phyloP scores from a whole-genome alignment of 2,329 filamentous ascomycete genomes.

The Exophiala dermatitidis region DNA sequence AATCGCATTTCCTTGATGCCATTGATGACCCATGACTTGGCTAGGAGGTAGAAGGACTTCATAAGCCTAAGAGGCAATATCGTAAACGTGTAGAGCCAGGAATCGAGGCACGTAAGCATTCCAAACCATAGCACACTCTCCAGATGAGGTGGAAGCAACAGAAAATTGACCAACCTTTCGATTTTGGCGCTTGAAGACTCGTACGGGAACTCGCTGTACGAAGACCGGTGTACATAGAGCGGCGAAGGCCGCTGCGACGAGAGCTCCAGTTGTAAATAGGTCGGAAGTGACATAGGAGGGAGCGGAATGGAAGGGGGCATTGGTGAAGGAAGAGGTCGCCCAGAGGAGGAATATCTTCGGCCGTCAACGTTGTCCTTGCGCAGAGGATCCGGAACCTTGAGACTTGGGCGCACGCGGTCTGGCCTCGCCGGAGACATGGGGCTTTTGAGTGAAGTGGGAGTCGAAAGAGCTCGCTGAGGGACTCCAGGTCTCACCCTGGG shows the following conservation, averaged over 20 bases:
- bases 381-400: constrained; percentile 12
- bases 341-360: constrained; percentile 16
- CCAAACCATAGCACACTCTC: constrained; percentile 85
- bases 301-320: constrained; percentile 51
- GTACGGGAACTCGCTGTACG: constrained; percentile 61
- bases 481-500: constrained; percentile 8
- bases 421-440: constrained; percentile 15
- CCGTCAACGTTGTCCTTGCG: constrained; percentile 7
- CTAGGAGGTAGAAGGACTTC: constrained; percentile 68
- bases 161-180: constrained; percentile 80
- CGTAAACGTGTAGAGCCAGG: constrained; percentile 94
- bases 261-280: constrained; percentile 59
- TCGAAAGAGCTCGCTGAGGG: constrained; percentile 12
- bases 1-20: constrained; percentile 64
- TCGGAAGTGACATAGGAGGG: constrained; percentile 57
- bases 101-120: constrained; percentile 81
- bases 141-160: constrained; percentile 71
- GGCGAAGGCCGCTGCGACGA: constrained; percentile 55
- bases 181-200: constrained; percentile 90
- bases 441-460: constrained; percentile 12
- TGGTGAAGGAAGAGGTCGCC: constrained; percentile 36
- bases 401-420: constrained; percentile 14
- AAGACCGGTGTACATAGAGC: constrained; percentile 55
- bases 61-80: constrained; percentile 85
- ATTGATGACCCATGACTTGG: constrained; percentile 70